These are phyloP conservation scores for Termitomyces sp. DNA, from an alignment of 768 basidiomycete genomes.

Conservation along the genomic window DNA sequence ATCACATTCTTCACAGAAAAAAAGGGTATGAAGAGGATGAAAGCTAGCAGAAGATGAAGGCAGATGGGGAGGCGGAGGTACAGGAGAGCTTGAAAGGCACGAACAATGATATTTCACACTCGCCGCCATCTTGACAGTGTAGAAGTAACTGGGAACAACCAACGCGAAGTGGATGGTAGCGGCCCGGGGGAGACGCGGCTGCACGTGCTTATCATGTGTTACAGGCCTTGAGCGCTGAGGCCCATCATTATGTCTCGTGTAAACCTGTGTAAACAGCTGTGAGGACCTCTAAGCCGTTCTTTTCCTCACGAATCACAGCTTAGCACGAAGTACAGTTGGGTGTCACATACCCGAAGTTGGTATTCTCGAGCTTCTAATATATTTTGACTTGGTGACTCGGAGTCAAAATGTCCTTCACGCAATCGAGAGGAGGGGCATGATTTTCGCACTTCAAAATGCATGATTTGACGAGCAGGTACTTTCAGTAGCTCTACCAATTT, in stretches of 20 bases:
- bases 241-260: no score
- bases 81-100: slow-evolving; percentile 52
- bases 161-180: background rate
- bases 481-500: background rate
- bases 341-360: no score
- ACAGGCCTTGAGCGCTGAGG: no score
- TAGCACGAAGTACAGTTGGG: no score
- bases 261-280: no score
- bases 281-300: no score
- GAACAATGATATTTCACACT: slow-evolving; percentile 63
- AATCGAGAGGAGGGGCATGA: no score
- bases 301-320: no score
- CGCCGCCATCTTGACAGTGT: background rate
- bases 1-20: slow-evolving; percentile 99
- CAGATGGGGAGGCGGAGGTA: slow-evolving; percentile 70
- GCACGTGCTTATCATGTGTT: background rate
- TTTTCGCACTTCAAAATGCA: no score
- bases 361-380: no score
- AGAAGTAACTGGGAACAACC: background rate
- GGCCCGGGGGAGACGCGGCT: background rate
- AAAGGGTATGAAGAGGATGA: slow-evolving; percentile 78
- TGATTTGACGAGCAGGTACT: background rate
- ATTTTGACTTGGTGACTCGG: no score
- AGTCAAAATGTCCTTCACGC: no score
- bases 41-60: slow-evolving; percentile 77